Base-by-base conservation (phyloP, 495 filamentous ascomycete species). In the Penicillium ochrochloron region DNA sequence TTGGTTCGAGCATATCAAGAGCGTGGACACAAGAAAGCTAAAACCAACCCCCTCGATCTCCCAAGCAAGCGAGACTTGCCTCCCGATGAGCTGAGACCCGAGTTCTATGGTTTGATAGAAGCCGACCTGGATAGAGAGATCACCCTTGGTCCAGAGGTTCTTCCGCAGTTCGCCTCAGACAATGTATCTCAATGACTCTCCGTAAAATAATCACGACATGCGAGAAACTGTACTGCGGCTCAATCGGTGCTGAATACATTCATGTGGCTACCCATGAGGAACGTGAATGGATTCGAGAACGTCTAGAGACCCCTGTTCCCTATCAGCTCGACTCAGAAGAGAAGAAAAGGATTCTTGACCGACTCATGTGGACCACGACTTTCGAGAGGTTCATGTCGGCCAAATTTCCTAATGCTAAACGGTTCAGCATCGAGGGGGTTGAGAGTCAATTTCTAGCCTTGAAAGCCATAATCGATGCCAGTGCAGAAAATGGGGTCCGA, bases 131-230 rank as follows among this genome's bases (percentile, higher is more conserved):
- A 52, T 29, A 21, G 14, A 15, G 15, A 23, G n/a, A 51, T 61
- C n/a, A 27, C 5, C 6, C 44, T 61, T 35, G 59, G 46, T 21
- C 33, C 59, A 35, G 31, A 53, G 31, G 1, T 61, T 1, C 33
- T 61, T 11, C 59, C 59, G 91, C 15, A 93, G 90, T 8, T 93
- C 86, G 8, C 53, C 81, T 95, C 59, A 14, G 25, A 27, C 25
- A 27, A 53, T 15, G 11, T 10, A 14, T 31, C 50, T 11, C 23
- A n/a, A 53, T 53, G 23, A 53, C 50, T 31, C 50, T 39, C 35
- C 35, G 35, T 12, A 11, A 39, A 39, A 15, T 39, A 12, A 39
- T 39, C 35, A 39, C 35, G 35, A 11, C 35, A 5, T 39, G 35
- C 35, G 35, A 39, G 35, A 39, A 1, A 4, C 35, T 39, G 0